Percentiles rank a stretch among this genome's conserved stretches.
Evolutionary conservation across 179 eudicot species (phyloP).

Genomic region (Vitellaria paradoxa): DNA sequence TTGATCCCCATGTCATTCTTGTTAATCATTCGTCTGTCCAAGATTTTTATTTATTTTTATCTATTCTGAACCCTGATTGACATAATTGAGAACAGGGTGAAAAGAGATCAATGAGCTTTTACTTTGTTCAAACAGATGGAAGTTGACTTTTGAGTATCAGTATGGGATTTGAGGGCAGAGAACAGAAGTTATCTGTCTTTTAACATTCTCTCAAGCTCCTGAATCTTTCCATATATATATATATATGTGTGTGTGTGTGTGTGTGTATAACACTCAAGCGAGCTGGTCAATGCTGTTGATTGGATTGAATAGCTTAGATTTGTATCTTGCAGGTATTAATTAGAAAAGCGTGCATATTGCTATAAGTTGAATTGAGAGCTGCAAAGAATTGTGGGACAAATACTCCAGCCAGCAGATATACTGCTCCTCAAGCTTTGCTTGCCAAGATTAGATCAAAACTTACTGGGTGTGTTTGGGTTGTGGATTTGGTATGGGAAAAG

Average conservation of each 20-base stretch:
- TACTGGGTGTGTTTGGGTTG: too few relatives aligned
- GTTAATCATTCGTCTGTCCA: background rate
- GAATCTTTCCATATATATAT: background rate
- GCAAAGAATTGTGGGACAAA: too few relatives aligned
- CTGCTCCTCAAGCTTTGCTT: too few relatives aligned
- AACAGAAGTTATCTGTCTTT: background rate
- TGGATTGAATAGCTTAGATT: background rate
- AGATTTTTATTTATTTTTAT: too few relatives aligned
- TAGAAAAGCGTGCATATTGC: background rate
- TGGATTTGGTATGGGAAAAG: too few relatives aligned
- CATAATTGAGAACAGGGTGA: too few relatives aligned
- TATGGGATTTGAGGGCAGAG: background rate
- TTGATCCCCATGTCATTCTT: background rate
- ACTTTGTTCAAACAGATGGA: too few relatives aligned
- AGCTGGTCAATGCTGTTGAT: background rate
- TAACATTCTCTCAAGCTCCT: background rate
- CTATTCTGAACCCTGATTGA: background rate
- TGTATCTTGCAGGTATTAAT: background rate
- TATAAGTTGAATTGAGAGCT: background rate
- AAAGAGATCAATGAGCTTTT: too few relatives aligned
- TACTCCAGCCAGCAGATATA: too few relatives aligned
- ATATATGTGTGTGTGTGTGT: too few relatives aligned
- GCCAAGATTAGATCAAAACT: too few relatives aligned
- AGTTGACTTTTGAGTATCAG: background rate
- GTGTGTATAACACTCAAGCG: too few relatives aligned